Conservation (phyloP, 2,329 filamentous ascomycete genomes). For the Monosporascus sp. region DNA sequence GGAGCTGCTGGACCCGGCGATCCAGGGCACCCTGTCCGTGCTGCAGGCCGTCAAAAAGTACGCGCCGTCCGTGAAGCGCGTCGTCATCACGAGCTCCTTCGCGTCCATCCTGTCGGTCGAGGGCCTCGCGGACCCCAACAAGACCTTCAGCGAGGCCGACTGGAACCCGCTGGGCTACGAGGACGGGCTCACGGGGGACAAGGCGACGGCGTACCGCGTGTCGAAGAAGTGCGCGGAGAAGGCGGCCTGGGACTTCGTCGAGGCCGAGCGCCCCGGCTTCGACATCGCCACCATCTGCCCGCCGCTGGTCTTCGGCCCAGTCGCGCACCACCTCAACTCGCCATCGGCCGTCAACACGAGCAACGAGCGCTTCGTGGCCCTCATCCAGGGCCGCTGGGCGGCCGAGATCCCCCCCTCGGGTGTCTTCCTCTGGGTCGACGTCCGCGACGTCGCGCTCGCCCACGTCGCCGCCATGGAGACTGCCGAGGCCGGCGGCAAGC, state of each 20-base stretch:
- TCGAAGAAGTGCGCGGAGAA: slow-evolving; percentile 51
- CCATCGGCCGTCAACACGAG: slow-evolving; percentile 47
- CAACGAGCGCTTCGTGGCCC: slow-evolving; percentile 44
- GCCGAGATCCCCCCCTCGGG: slow-evolving; percentile 35
- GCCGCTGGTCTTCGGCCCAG: slow-evolving; percentile 50
- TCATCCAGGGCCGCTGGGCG: slow-evolving; percentile 47
- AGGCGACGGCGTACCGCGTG: slow-evolving; percentile 45
- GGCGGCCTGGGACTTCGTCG: slow-evolving; percentile 49
- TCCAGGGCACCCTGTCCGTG: slow-evolving; percentile 61
- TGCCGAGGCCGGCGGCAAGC: slow-evolving; percentile 41
- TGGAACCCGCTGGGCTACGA: slow-evolving; percentile 50
- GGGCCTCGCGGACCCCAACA: slow-evolving; percentile 31
- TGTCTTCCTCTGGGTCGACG: slow-evolving; percentile 47
- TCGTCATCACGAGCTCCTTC: slow-evolving; percentile 58
- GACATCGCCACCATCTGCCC: slow-evolving; percentile 50
- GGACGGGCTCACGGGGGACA: slow-evolving; percentile 33
- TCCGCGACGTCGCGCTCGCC: slow-evolving; percentile 49
- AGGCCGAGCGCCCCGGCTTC: slow-evolving; percentile 37
- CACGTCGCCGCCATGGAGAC: slow-evolving; percentile 48
- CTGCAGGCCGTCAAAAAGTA: slow-evolving; percentile 62
- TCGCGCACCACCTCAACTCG: slow-evolving; percentile 41
- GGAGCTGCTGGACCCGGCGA: slow-evolving; percentile 53
- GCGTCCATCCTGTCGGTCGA: slow-evolving; percentile 42
- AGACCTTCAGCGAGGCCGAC: slow-evolving; percentile 40
- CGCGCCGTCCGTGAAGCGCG: slow-evolving; percentile 59